Conservation (phyloP, 2,329 filamentous ascomycete species). For the Leptographium radiaticola region DNA sequence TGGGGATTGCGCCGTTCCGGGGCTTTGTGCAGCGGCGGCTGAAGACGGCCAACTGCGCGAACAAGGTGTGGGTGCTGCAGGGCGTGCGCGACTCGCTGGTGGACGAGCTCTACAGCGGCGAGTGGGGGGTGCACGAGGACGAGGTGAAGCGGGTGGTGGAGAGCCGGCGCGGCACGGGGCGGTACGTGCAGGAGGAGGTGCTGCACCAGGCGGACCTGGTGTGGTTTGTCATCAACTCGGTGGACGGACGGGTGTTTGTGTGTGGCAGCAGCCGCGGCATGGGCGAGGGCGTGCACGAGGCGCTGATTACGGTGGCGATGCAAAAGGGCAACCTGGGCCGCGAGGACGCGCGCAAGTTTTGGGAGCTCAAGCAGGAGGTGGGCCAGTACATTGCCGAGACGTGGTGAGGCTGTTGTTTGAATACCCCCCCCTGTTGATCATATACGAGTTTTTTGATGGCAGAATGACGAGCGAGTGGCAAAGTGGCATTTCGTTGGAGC, state of each 20-base stretch:
- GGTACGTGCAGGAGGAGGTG: slow-evolving; percentile 95
- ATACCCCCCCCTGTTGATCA: too few relatives aligned
- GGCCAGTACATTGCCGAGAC: slow-evolving; percentile 91
- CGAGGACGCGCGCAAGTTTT: slow-evolving; percentile 76
- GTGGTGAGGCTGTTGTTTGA: slow-evolving; percentile 31
- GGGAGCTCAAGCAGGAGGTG: slow-evolving; percentile 79
- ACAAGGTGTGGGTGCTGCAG: slow-evolving; percentile 96
- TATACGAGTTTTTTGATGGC: too few relatives aligned
- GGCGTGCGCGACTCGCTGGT: slow-evolving; percentile 87
- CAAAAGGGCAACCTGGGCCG: slow-evolving; percentile 75
- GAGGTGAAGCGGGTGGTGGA: slow-evolving; percentile 75
- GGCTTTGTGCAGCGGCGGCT: slow-evolving; percentile 91
- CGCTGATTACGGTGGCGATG: slow-evolving; percentile 83
- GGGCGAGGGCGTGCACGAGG: slow-evolving; percentile 88
- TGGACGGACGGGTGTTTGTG: slow-evolving; percentile 94
- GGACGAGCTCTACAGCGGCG: slow-evolving; percentile 91
- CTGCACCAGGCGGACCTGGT: slow-evolving; percentile 85
- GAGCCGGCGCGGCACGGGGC: slow-evolving; percentile 61
- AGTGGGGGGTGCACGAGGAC: slow-evolving; percentile 87
- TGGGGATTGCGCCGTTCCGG: slow-evolving; percentile 93
- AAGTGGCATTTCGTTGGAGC: too few relatives aligned
- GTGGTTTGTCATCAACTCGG: slow-evolving; percentile 91
- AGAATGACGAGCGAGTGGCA: too few relatives aligned
- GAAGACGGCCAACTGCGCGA: slow-evolving; percentile 89
- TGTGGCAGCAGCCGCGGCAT: slow-evolving; percentile 93